Evolutionary conservation across 2,329 filamentous ascomycete species (phyloP), one percentile per base, ranked within the genome.

Genomic region (Lojkania enalia): DNA sequence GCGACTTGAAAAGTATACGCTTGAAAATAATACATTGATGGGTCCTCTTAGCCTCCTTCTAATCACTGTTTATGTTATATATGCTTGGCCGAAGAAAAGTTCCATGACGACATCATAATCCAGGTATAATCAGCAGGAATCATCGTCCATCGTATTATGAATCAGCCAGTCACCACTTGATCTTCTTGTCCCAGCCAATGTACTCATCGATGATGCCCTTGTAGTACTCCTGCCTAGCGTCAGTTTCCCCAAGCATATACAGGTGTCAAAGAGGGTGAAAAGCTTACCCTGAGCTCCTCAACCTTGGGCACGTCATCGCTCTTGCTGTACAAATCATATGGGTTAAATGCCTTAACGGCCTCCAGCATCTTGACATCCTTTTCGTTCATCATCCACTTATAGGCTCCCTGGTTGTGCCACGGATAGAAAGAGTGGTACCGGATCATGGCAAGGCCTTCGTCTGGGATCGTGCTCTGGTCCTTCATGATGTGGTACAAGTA

Each of bases 361-460:
- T 82, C 81, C 58, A 95, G 74, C 85, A 95, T 90, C 60, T 80
- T 78, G 69, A 85, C 74, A 60, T 96, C 90, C 65, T 90, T 86
- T 49, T 86, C 83, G 67, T 86, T 80, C 90, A 95, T 95, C 69
- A 95, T 80, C 71, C 89, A 83, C 49, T 72, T 71, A 73, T 96
- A 96, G 5, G 88, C 90, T 42, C 85, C 86, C 68, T 86, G 85
- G 49, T 79, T 82, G 73, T 95, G 90, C 90, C 90, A 96, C 13
- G 90, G 86, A 72, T 96, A 96, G 74, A 95, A 95, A 4, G 85
- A 89, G 74, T 96, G 90, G 73, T 95, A 95, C 44, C 90, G 79
- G 67, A 96, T 94, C 88, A 96, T 95, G 49, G 90, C 90, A 9
- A 96, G 79, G 0, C 86, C 87, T 78, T 95, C 90, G 35, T 80